Percentiles rank a stretch among this genome's conserved stretches.
phyloP scores from a whole-genome alignment of 306 rosid species.

The Datisca glomerata region DNA sequence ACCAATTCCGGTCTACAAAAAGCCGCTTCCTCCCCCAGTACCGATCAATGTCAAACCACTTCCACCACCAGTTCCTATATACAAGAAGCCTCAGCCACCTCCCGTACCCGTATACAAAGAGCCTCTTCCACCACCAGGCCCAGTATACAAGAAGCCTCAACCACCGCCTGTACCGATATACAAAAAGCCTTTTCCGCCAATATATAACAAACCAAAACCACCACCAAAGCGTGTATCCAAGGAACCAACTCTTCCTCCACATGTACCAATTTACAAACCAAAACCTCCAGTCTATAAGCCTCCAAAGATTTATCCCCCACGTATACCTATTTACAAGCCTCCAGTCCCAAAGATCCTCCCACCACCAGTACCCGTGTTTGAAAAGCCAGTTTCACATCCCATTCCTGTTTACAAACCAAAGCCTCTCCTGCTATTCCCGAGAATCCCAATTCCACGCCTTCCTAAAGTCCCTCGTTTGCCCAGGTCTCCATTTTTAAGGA shows the following conservation, averaged over 20 bases:
- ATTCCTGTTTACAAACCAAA: constrained; percentile 14
- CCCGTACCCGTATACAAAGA: constrained; percentile 4
- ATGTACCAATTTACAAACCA: constrained; percentile 5
- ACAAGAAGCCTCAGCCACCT: constrained; percentile 13
- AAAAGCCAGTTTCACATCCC: constrained; percentile 13
- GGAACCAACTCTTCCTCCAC: constrained; percentile 9
- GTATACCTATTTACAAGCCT: constrained; percentile 11
- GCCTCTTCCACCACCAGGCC: constrained; percentile 18
- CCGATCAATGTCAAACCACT: constrained; percentile 10
- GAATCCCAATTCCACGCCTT: constrained; percentile 24
- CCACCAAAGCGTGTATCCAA: constrained; percentile 7
- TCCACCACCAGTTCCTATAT: constrained; percentile 13
- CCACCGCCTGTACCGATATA: constrained; percentile 6
- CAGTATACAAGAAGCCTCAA: constrained; percentile 9
- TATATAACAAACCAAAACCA: constrained; percentile 1
- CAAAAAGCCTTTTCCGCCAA: constrained; percentile 9
- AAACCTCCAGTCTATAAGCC: constrained; percentile 22
- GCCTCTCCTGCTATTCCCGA: constrained; percentile 24
- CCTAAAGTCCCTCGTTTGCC: constrained; percentile 14
- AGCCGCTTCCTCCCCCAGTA: constrained; percentile 11
- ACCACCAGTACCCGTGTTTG: constrained; percentile 9
- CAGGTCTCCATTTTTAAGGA: constrained; percentile 18
- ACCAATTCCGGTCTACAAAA: neutral
- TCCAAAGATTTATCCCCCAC: constrained; percentile 4
- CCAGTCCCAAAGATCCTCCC: constrained; percentile 10